phyloP scores from a whole-genome alignment of 805 yeast genomes.

The Ogataea methanolica region DNA sequence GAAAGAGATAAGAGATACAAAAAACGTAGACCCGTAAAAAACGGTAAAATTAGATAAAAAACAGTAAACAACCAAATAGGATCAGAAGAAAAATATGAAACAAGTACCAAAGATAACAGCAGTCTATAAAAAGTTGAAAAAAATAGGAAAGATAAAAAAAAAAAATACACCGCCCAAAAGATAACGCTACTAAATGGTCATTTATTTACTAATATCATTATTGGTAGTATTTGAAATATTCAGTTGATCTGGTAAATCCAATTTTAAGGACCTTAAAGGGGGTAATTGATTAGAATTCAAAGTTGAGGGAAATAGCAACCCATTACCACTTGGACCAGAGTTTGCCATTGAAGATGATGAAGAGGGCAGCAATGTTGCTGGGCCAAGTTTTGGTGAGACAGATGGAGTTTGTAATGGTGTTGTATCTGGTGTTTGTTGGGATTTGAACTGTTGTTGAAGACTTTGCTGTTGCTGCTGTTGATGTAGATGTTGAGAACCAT shows the following conservation, averaged over 20 bases:
- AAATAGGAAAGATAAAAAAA: too few species aligned
- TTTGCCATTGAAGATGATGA: not conserved
- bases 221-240: conserved; percentile 15
- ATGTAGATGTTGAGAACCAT: conserved; percentile 7
- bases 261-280: conserved; percentile 44
- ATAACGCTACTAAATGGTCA: not conserved
- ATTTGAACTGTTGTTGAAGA: not conserved
- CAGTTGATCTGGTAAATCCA: conserved; percentile 42
- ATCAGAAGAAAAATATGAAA: too few species aligned
- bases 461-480: conserved; percentile 1
- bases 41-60: too few species aligned
- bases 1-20: too few species aligned
- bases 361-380: conserved; percentile 4
- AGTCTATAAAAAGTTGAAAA: too few species aligned
- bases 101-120: too few species aligned
- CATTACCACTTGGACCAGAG: too few species aligned
- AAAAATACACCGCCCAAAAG: not conserved
- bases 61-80: too few species aligned
- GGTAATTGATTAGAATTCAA: conserved; percentile 31
- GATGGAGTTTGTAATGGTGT: conserved; percentile 35
- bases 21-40: too few species aligned
- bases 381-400: conserved; percentile 30
- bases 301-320: too few species aligned
- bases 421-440: conserved; percentile 25
- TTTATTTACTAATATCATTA: conserved; percentile 6